Percentiles rank a stretch among this genome's conserved stretches.
phyloP scores from a whole-genome alignment of 768 basidiomycete genomes.

The Termitomyces sp. region DNA sequence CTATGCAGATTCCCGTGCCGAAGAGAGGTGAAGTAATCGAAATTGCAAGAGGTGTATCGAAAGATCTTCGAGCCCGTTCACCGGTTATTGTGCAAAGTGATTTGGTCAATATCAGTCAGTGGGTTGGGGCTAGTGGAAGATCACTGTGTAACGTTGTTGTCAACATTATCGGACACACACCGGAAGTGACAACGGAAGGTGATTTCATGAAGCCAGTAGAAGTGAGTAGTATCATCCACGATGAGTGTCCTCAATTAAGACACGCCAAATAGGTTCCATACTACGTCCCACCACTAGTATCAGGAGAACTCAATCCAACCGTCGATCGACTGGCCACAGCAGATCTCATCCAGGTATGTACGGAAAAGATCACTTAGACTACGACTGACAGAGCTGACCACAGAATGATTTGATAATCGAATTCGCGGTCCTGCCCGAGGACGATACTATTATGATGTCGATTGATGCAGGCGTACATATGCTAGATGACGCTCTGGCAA shows the following conservation, averaged over 20 bases:
- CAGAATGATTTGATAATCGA: slow-evolving; percentile 29
- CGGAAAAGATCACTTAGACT: neutral
- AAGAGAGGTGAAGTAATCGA: slow-evolving; percentile 17
- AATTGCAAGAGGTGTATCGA: slow-evolving; percentile 28
- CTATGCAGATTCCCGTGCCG: slow-evolving; percentile 27
- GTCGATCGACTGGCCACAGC: slow-evolving; percentile 19
- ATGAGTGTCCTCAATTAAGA: neutral
- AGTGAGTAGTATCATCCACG: slow-evolving; percentile 21
- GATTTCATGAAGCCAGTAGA: slow-evolving; percentile 27
- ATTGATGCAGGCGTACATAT: slow-evolving; percentile 25
- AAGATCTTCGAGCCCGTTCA: slow-evolving; percentile 33
- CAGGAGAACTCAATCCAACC: slow-evolving; percentile 10
- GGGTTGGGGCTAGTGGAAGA: slow-evolving; percentile 26
- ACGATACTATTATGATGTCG: slow-evolving; percentile 28
- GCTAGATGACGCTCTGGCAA: slow-evolving; percentile 20
- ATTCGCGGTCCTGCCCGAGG: slow-evolving; percentile 19
- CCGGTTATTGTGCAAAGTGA: slow-evolving; percentile 39
- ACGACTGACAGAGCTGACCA: neutral
- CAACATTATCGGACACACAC: slow-evolving; percentile 36
- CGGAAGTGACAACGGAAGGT: slow-evolving; percentile 16
- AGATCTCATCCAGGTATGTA: slow-evolving; percentile 17
- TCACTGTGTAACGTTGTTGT: slow-evolving; percentile 42
- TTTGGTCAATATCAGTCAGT: slow-evolving; percentile 31
- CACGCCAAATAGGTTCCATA: slow-evolving; percentile 27
- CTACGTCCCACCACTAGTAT: slow-evolving; percentile 23